These are phyloP conservation scores for Ambrosia hybrid DNA, from an alignment of 140 eudicot genomes.

Conservation along the genomic window DNA sequence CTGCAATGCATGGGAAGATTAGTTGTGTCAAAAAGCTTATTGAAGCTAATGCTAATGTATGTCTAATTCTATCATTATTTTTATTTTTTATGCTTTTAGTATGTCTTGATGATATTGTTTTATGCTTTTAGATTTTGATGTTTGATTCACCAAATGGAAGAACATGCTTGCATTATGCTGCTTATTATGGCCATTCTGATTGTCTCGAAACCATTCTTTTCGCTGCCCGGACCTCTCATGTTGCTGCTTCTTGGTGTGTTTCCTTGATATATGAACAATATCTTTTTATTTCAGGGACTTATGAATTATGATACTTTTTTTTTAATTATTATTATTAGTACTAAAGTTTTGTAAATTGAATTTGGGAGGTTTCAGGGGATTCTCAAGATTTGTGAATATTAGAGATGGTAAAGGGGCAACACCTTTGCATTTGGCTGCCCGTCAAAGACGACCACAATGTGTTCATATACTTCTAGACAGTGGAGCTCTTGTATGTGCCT, in stretches of 20 bases:
- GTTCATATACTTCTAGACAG: conserved; percentile 64
- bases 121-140: conserved; percentile 54
- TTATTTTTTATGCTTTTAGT: background rate
- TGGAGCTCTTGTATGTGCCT: conserved; percentile 91
- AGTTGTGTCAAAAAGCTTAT: conserved; percentile 77
- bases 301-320: background rate
- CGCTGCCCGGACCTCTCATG: conserved; percentile 65
- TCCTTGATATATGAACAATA: conserved; percentile 5
- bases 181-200: conserved; percentile 80
- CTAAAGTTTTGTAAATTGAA: conserved; percentile 13
- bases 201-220: conserved; percentile 77
- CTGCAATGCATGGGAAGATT: conserved; percentile 91
- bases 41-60: conserved; percentile 89
- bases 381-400: conserved; percentile 79
- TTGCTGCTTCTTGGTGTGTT: conserved; percentile 74
- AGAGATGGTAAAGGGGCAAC: conserved; percentile 90
- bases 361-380: conserved; percentile 63
- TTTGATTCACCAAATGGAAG: conserved; percentile 72
- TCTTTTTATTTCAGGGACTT: conserved; percentile 4
- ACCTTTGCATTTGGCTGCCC: conserved; percentile 88
- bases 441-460: conserved; percentile 66
- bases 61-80: conserved; percentile 15
- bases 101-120: background rate
- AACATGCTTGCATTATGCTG: conserved; percentile 90
- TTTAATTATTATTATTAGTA: background rate